Percentiles rank a stretch among this genome's conserved stretches.
Conservation (phyloP, 2,329 filamentous ascomycete species). For the Colletotrichum paranaense region DNA sequence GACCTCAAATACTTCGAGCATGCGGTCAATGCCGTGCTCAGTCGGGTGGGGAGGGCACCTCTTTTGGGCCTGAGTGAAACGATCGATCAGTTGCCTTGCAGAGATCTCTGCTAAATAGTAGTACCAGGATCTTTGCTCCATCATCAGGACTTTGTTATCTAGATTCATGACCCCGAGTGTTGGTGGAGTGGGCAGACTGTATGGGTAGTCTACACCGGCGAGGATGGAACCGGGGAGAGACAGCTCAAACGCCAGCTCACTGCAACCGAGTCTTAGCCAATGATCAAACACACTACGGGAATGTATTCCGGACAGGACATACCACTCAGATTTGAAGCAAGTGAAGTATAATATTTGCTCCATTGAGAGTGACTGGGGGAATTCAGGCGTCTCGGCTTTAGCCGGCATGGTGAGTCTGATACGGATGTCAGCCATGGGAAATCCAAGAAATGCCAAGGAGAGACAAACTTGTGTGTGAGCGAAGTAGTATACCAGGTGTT, state of each 20-base stretch:
- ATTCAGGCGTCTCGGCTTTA: constrained; percentile 16
- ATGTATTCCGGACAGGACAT: background rate
- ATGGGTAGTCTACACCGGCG: constrained; percentile 25
- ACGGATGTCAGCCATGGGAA: background rate
- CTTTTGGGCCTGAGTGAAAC: constrained; percentile 17
- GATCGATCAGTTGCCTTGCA: constrained; percentile 25
- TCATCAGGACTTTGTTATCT: constrained; percentile 23
- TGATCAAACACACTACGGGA: background rate
- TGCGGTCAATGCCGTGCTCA: constrained; percentile 28
- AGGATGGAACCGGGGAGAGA: constrained; percentile 28
- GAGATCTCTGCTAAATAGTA: constrained; percentile 35
- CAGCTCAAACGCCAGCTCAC: constrained; percentile 28
- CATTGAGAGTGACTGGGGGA: constrained; percentile 13
- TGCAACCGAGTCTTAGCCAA: background rate
- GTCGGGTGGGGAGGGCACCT: constrained; percentile 14
- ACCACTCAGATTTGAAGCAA: constrained; percentile 34
- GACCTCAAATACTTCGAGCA: constrained; percentile 31
- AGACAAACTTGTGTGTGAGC: constrained; percentile 20
- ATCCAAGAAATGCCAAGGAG: too few species aligned
- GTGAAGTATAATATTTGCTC: constrained; percentile 34
- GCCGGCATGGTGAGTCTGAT: constrained; percentile 7
- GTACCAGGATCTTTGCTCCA: constrained; percentile 34
- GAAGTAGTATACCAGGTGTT: constrained; percentile 31
- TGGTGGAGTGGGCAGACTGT: constrained; percentile 24
- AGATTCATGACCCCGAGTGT: constrained; percentile 7